A percentile compares a stretch with the other conserved stretches of the same genome.
phyloP scores from a whole-genome alignment of 257 asterid genomes.

The Solanum corneliomulleri region DNA sequence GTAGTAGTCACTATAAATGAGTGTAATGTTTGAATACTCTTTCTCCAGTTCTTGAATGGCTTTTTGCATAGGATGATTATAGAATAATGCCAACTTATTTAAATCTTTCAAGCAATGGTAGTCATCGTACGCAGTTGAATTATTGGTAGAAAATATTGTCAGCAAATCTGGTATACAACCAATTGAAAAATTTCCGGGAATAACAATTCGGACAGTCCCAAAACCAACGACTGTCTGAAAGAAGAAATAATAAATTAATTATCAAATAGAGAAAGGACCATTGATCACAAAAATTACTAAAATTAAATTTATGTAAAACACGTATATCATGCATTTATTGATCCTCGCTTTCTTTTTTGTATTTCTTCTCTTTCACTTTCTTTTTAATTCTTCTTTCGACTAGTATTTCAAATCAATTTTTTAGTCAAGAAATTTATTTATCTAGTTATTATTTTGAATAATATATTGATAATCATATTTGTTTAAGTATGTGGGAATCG shows the following conservation, averaged over 20 bases:
- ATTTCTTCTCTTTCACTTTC: too few relatives aligned
- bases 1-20: neutral
- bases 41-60: constrained; percentile 6
- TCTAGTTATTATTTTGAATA: too few relatives aligned
- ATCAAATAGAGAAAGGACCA: neutral
- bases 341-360: too few relatives aligned
- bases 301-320: neutral
- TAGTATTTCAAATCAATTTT: too few relatives aligned
- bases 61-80: constrained; percentile 4
- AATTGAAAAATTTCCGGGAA: constrained; percentile 13
- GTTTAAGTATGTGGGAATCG: too few relatives aligned
- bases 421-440: too few relatives aligned
- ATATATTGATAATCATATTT: too few relatives aligned
- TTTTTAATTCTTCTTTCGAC: too few relatives aligned
- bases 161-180: constrained; percentile 10
- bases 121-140: neutral
- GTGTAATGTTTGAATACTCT: neutral
- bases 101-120: constrained; percentile 12
- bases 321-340: neutral
- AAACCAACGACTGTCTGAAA: neutral
- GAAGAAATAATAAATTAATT: neutral
- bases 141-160: neutral
- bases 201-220: neutral
- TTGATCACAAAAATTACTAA: neutral
- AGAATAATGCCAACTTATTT: neutral